Evolutionary conservation across 2,329 filamentous ascomycete genomes (phyloP).

Genomic region (Diaporthe nobilis): DNA sequence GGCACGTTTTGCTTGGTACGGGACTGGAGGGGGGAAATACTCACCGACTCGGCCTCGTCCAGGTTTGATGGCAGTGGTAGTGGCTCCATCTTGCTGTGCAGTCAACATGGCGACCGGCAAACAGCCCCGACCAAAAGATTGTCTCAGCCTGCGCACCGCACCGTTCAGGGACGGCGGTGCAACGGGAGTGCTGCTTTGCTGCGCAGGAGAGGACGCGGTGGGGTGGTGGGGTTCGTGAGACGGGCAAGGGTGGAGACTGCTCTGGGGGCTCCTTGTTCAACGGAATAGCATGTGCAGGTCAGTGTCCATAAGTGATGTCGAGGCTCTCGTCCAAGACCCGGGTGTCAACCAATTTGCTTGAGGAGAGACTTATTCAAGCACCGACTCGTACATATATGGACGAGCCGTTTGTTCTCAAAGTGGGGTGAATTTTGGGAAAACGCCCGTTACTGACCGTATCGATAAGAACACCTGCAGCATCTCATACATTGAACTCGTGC

Average conservation of each 20-base stretch:
- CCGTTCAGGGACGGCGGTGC: constrained; percentile 14
- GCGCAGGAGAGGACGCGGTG: background rate
- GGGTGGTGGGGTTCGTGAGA: constrained; percentile 20
- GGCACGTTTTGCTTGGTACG: background rate
- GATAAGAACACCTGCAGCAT: constrained; percentile 3
- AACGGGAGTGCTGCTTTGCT: background rate
- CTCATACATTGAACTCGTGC: background rate
- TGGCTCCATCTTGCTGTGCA: constrained; percentile 46
- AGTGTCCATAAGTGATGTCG: background rate
- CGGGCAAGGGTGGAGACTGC: constrained; percentile 18
- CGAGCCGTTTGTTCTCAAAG: background rate
- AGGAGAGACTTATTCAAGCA: constrained; percentile 2
- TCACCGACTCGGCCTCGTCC: constrained; percentile 53
- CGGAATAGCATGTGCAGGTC: background rate
- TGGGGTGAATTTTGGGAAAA: constrained; percentile 29
- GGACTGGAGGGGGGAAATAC: constrained; percentile 34
- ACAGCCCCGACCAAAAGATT: constrained; percentile 31
- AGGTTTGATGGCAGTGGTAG: constrained; percentile 52
- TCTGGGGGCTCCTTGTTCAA: background rate
- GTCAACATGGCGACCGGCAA: constrained; percentile 39
- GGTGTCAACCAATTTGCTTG: too few species aligned
- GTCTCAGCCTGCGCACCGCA: constrained; percentile 27
- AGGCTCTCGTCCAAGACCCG: background rate
- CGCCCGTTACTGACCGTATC: constrained; percentile 28
- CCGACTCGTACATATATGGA: background rate